phyloP scores from a whole-genome alignment of 306 rosid species.

The Cucurbita maxima region DNA sequence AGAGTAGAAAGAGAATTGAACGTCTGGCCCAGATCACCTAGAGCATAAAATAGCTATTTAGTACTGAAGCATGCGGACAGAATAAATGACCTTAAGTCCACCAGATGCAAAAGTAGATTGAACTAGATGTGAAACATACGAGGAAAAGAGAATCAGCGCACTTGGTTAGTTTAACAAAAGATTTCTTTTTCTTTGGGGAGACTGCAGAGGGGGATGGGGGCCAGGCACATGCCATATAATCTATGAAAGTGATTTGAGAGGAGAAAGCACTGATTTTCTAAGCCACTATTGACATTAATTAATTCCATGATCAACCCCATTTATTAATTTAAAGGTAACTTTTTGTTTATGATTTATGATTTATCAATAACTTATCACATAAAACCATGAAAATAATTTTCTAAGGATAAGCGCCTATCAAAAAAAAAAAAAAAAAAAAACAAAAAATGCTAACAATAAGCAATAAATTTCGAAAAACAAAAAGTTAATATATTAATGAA shows the following conservation, averaged over 20 bases:
- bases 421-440: not conserved
- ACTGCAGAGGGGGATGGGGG: not conserved
- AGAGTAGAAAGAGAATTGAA: slow-evolving; percentile 88
- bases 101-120: not conserved
- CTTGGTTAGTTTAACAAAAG: not conserved
- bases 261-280: not conserved
- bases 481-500: not conserved
- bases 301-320: not conserved
- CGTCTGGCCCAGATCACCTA: slow-evolving; percentile 98
- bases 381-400: not conserved
- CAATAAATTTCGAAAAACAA: not conserved
- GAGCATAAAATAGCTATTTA: slow-evolving; percentile 14
- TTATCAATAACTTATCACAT: not conserved
- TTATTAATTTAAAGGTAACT: not conserved
- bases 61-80: not conserved
- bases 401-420: not conserved
- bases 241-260: not conserved
- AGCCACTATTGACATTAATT: not conserved
- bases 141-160: not conserved
- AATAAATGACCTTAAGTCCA: not conserved
- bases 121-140: not conserved
- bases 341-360: not conserved
- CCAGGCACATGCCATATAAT: not conserved
- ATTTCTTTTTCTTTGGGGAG: not conserved
- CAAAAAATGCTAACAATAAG: not conserved